Base-by-base conservation (phyloP, 2,329 filamentous ascomycete genomes). In the Colletotrichum falcatum region DNA sequence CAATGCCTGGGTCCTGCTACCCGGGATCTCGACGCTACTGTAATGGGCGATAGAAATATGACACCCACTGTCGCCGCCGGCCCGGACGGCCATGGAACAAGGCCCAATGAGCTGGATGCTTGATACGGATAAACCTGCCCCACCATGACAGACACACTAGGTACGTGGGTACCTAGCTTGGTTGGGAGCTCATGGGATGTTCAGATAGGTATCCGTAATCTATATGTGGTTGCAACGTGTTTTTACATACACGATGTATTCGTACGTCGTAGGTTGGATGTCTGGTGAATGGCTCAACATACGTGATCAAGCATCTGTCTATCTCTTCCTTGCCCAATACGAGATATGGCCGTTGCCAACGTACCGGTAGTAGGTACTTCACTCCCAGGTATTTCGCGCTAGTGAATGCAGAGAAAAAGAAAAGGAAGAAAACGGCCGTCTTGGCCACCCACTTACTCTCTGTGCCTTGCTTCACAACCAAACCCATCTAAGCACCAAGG, bases 11-110 rank as follows among this genome's bases (percentile, higher is more conserved):
- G 44, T 26, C 28, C 26, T 7, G 1, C 14, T 8, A 58, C 51
- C 55, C 56, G 55, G 62, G 62, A 70, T 66, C 48, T 55, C 30
- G 62, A 61, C 44, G 66, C 55, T 66, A 56, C 61, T 49, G 35
- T 66, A 56, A 66, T 49, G 35, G 30, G 33, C 33, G 49, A 51
- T n/a, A n/a, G n/a, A n/a, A n/a, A n/a, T 26, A 44, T 49, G 62
- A 51, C 66, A 66, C 11, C 39, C 39, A 55, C 42, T 56, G 66
- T 51, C 49, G 55, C 26, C 26, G 26, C 18, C 42, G 18, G 37
- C 26, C 37, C 16, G 39, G 37, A 37, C 20, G 20, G 28, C 46
- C 16, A n/a, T 61, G 20, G 58, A 26, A 16, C 23, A 49, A 28
- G 12, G 26, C 46, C 14, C 23, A 14, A 26, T 18, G 46, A 16